phyloP scores from a whole-genome alignment of 345 rosid genomes.

The Geranium brycei region DNA sequence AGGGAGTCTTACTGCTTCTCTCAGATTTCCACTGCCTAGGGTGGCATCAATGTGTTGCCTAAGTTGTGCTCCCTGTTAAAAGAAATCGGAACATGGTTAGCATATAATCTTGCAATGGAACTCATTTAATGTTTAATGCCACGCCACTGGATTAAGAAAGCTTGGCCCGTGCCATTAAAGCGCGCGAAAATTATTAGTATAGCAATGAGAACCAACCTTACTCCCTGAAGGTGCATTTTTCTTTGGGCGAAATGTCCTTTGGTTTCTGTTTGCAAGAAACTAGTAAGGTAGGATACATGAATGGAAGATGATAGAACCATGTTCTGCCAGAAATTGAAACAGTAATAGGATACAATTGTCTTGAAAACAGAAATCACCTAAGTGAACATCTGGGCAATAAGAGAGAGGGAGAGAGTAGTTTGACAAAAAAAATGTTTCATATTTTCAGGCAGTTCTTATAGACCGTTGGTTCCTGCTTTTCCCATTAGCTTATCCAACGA shows the following conservation, averaged over 20 bases:
- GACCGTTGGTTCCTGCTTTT: no score
- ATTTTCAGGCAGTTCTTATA: no score
- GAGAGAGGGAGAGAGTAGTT: no score
- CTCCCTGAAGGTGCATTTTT: constrained; percentile 60
- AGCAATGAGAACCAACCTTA: constrained; percentile 26
- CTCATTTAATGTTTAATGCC: neutral
- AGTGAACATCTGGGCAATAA: no score
- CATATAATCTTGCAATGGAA: neutral
- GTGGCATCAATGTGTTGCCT: constrained; percentile 56
- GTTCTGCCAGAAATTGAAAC: no score
- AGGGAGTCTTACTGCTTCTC: constrained; percentile 59
- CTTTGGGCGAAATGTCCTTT: constrained; percentile 59
- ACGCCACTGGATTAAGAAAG: neutral
- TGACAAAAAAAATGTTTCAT: no score
- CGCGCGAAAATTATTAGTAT: neutral
- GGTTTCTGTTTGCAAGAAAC: constrained; percentile 28
- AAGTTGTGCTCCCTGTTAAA: constrained; percentile 54
- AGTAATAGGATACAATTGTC: no score
- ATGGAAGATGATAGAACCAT: no score
- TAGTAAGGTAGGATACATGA: neutral
- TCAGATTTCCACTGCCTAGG: constrained; percentile 57
- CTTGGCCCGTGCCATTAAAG: neutral
- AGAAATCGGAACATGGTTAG: neutral
- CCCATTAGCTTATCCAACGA: no score
- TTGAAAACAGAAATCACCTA: no score